Evolutionary conservation across 2,329 filamentous ascomycete genomes (phyloP).

Genomic region (Graphilbum sp.): DNA sequence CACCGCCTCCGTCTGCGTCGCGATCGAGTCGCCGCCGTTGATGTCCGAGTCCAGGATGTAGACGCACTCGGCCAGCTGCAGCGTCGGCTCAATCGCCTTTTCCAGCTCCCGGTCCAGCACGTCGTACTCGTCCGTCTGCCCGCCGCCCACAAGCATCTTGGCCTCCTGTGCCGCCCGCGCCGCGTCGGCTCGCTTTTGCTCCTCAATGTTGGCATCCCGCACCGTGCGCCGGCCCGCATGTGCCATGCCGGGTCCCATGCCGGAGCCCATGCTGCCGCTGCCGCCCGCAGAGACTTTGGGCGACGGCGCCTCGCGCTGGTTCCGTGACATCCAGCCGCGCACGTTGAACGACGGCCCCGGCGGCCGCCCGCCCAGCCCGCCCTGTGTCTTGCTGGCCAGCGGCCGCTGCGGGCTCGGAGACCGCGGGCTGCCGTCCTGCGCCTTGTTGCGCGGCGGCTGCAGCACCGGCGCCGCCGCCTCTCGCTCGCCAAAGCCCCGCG

Average conservation of each 20-base stretch:
- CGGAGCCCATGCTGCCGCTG: slow-evolving; percentile 10
- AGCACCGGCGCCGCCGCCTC: slow-evolving; percentile 36
- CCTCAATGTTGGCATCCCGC: slow-evolving; percentile 32
- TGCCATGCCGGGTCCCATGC: no score
- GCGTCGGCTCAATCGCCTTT: slow-evolving; percentile 43
- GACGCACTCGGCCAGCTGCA: slow-evolving; percentile 50
- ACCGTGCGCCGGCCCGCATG: slow-evolving; percentile 19
- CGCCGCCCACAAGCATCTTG: no score
- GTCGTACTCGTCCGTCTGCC: slow-evolving; percentile 55
- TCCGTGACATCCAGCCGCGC: slow-evolving; percentile 39
- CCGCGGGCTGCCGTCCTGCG: slow-evolving; percentile 40
- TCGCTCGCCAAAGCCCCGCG: slow-evolving; percentile 38
- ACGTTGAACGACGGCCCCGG: slow-evolving; percentile 42
- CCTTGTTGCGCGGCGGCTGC: slow-evolving; percentile 33
- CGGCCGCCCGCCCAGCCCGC: slow-evolving; percentile 19
- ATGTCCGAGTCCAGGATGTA: slow-evolving; percentile 27
- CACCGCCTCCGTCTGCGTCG: slow-evolving; percentile 46
- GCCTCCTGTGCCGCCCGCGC: slow-evolving; percentile 38
- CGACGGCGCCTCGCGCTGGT: slow-evolving; percentile 24
- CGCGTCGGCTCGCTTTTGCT: slow-evolving; percentile 34
- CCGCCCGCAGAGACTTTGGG: no score
- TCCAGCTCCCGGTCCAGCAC: slow-evolving; percentile 43
- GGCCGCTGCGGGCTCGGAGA: slow-evolving; percentile 52
- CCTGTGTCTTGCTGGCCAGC: slow-evolving; percentile 3
- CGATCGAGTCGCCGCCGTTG: slow-evolving; percentile 38